Conservation (phyloP, 2,329 filamentous ascomycete genomes). For the Paecilomyces variotii region DNA sequence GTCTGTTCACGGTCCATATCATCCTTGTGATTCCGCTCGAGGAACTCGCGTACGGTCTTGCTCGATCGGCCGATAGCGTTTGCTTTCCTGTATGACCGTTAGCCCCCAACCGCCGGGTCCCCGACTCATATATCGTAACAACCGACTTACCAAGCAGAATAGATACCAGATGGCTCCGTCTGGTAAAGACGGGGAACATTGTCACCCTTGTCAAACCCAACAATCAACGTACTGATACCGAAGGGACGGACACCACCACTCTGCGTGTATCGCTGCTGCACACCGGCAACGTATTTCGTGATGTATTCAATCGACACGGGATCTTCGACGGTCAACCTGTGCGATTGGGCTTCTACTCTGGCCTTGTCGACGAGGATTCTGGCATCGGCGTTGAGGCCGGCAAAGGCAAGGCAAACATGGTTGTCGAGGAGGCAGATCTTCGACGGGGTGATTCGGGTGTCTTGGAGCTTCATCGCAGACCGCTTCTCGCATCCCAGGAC, state of each 20-base stretch:
- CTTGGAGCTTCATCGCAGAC: slow-evolving; percentile 98
- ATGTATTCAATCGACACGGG: slow-evolving; percentile 98
- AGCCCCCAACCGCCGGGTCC: not conserved
- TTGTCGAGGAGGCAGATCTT: slow-evolving; percentile 96
- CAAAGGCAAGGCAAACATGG: slow-evolving; percentile 95
- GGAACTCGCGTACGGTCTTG: slow-evolving; percentile 97
- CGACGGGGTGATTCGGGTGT: slow-evolving; percentile 96
- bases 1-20: slow-evolving; percentile 95
- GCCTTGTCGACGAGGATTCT: slow-evolving; percentile 98
- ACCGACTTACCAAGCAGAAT: slow-evolving; percentile 78
- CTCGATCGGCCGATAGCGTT: slow-evolving; percentile 97
- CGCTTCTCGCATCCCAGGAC: slow-evolving; percentile 98
- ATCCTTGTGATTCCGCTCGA: slow-evolving; percentile 98
- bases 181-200: slow-evolving; percentile 86
- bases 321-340: slow-evolving; percentile 94
- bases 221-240: slow-evolving; percentile 93
- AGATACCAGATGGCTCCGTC: slow-evolving; percentile 98
- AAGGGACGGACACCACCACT: slow-evolving; percentile 98
- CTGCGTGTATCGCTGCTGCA: slow-evolving; percentile 98
- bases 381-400: slow-evolving; percentile 94
- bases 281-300: slow-evolving; percentile 95
- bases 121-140: not conserved
- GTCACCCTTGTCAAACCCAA: slow-evolving; percentile 95
- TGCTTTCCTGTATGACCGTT: slow-evolving; percentile 65
- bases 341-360: slow-evolving; percentile 91